These are phyloP conservation scores for Drechslerella coelobrocha DNA, from an alignment of 2,329 filamentous ascomycete species.

Conservation along the genomic window DNA sequence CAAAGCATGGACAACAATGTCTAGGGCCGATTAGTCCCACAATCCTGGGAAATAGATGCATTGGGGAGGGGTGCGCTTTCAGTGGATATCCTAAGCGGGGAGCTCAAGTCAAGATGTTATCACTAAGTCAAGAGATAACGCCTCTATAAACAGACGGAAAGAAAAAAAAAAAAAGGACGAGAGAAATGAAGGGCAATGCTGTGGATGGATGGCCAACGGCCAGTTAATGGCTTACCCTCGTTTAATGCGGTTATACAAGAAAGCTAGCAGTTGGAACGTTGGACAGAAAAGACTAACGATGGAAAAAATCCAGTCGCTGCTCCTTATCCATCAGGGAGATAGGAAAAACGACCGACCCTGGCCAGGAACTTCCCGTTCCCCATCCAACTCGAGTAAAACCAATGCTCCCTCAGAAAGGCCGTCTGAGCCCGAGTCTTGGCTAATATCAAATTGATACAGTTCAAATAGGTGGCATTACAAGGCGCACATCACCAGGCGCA, in stretches of 20 bases:
- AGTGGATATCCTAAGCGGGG: constrained; percentile 1
- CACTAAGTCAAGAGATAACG: too few species aligned
- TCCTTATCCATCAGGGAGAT: constrained; percentile 20
- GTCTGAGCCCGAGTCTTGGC: constrained; percentile 36
- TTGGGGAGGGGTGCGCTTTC: constrained; percentile 21
- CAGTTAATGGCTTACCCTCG: constrained; percentile 13
- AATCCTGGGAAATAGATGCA: constrained; percentile 2
- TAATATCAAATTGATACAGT: constrained; percentile 18
- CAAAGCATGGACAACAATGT: constrained; percentile 26
- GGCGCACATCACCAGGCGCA: constrained; percentile 1
- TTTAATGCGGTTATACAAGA: constrained; percentile 18
- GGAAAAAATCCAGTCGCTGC: constrained; percentile 37
- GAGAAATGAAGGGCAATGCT: constrained; percentile 8
- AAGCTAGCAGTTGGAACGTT: constrained; percentile 24
- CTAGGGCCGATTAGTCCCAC: constrained; percentile 24
- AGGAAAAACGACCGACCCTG: constrained; percentile 16
- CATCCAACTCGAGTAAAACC: constrained; percentile 12
- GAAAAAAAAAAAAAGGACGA: constrained; percentile 20
- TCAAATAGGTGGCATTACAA: not conserved
- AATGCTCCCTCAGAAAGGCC: constrained; percentile 34
- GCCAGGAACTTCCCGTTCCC: constrained; percentile 30
- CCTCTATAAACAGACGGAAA: not conserved
- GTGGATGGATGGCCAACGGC: constrained; percentile 7
- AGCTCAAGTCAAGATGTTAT: constrained; percentile 16
- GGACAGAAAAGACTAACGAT: constrained; percentile 32